phyloP scores from a whole-genome alignment of 768 basidiomycete genomes.

The Panellus pusillus region DNA sequence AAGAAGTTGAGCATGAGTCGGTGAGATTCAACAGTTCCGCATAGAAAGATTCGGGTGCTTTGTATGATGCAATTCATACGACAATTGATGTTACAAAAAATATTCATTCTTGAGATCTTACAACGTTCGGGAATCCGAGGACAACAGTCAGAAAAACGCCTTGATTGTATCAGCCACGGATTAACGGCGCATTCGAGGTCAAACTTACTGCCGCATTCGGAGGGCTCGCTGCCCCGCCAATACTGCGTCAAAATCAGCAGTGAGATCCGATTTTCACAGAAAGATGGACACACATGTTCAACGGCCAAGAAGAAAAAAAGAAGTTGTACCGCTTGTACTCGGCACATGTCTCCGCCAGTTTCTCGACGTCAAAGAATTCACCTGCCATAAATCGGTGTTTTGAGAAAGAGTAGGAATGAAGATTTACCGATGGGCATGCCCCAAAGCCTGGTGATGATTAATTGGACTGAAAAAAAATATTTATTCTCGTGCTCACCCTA shows the following conservation, averaged over 20 bases:
- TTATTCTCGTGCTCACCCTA: constrained; percentile 44
- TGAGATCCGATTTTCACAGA: neutral
- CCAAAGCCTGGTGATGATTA: constrained; percentile 43
- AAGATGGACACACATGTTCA: constrained; percentile 57
- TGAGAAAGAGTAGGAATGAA: neutral
- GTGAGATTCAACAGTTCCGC: too few relatives aligned
- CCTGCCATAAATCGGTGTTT: constrained; percentile 34
- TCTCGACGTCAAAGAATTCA: constrained; percentile 74
- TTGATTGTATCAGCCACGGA: neutral
- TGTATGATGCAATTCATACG: too few relatives aligned
- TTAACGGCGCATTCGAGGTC: neutral
- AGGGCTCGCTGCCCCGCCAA: constrained; percentile 19
- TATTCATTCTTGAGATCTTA: too few relatives aligned
- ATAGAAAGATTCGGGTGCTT: too few relatives aligned
- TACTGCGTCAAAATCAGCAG: neutral
- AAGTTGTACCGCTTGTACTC: constrained; percentile 65
- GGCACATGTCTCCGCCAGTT: constrained; percentile 55
- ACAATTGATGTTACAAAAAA: too few relatives aligned
- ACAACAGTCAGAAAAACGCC: constrained; percentile 17
- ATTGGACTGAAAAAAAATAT: too few relatives aligned
- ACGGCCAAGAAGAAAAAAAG: constrained; percentile 75
- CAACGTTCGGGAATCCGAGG: too few relatives aligned
- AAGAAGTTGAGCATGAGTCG: too few relatives aligned
- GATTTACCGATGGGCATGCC: constrained; percentile 70
- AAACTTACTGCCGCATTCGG: constrained; percentile 20